Evolutionary conservation across 2,329 filamentous ascomycete genomes (phyloP).

Genomic region (Ceratocystis alfenasii): DNA sequence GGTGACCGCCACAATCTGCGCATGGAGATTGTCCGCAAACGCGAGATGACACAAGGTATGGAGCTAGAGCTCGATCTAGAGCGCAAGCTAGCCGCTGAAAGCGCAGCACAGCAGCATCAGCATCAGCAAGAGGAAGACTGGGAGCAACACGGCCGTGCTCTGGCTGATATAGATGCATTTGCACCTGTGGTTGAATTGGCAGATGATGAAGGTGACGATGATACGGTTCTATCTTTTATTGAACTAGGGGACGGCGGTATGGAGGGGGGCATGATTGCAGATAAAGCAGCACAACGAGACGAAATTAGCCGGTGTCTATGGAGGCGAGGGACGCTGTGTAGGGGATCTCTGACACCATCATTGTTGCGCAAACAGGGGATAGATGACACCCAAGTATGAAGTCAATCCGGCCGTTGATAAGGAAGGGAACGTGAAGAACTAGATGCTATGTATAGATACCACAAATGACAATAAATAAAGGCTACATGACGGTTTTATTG

Average conservation of each 20-base stretch:
- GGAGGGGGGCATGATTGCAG: neutral
- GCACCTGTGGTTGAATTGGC: neutral
- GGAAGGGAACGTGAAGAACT: neutral
- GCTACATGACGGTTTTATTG: neutral
- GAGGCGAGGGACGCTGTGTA: neutral
- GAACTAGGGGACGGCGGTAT: neutral
- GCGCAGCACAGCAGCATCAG: slow-evolving; percentile 14
- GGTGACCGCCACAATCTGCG: slow-evolving; percentile 13
- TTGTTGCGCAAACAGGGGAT: neutral
- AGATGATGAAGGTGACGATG: neutral
- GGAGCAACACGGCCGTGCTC: neutral
- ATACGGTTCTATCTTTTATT: neutral
- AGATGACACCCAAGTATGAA: neutral
- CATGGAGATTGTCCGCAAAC: slow-evolving; percentile 18
- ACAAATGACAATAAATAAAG: neutral
- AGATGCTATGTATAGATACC: neutral
- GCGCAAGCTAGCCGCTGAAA: slow-evolving; percentile 9
- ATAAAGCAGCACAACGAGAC: neutral
- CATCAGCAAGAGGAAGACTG: neutral
- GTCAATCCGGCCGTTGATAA: neutral
- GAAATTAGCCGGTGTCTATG: neutral
- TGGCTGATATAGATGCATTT: slow-evolving; percentile 7
- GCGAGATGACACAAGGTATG: slow-evolving; percentile 13
- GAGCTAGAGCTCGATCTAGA: slow-evolving; percentile 15
- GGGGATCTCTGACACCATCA: neutral